A percentile compares a stretch with the other conserved stretches of the same genome.
Evolutionary conservation across 495 filamentous ascomycete genomes (phyloP).

Genomic region (Neurospora discreta): DNA sequence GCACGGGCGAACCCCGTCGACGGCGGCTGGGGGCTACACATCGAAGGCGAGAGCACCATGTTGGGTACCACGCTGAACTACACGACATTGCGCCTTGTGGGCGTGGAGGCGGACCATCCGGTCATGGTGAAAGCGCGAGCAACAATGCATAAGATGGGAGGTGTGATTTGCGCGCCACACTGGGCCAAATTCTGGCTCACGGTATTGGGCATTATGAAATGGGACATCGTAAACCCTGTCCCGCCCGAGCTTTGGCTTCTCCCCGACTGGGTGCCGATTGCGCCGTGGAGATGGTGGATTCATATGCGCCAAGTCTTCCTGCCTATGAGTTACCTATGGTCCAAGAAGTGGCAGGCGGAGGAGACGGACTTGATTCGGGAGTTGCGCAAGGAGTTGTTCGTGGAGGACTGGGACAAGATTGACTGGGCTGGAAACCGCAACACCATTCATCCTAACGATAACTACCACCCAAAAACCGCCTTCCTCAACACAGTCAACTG

Average conservation of each 20-base stretch:
- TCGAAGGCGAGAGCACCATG: conserved; percentile 86
- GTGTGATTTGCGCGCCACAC: conserved; percentile 74
- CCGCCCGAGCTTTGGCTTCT: conserved; percentile 92
- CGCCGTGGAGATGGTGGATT: conserved; percentile 98
- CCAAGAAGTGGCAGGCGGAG: conserved; percentile 61
- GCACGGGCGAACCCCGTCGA: conserved; percentile 77
- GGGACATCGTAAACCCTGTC: conserved; percentile 89
- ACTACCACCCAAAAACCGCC: conserved; percentile 88
- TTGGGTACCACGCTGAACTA: conserved; percentile 92
- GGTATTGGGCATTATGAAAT: conserved; percentile 70
- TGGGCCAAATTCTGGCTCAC: conserved; percentile 94
- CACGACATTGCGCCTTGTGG: conserved; percentile 70
- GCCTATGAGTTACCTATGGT: conserved; percentile 85
- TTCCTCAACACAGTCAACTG: conserved; percentile 67
- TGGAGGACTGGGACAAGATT: conserved; percentile 66
- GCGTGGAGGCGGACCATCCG: conserved; percentile 75
- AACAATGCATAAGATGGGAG: conserved; percentile 74
- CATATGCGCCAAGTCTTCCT: conserved; percentile 91
- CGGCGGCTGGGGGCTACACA: conserved; percentile 94
- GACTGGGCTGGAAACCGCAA: conserved; percentile 71
- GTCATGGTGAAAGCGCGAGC: conserved; percentile 79
- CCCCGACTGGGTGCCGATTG: conserved; percentile 89
- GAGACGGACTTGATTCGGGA: conserved; percentile 57
- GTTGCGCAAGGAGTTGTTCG: conserved; percentile 76
- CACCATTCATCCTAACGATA: conserved; percentile 65